Conservation (phyloP, 2,329 filamentous ascomycete genomes). For the Colletotrichum brevisporum region DNA sequence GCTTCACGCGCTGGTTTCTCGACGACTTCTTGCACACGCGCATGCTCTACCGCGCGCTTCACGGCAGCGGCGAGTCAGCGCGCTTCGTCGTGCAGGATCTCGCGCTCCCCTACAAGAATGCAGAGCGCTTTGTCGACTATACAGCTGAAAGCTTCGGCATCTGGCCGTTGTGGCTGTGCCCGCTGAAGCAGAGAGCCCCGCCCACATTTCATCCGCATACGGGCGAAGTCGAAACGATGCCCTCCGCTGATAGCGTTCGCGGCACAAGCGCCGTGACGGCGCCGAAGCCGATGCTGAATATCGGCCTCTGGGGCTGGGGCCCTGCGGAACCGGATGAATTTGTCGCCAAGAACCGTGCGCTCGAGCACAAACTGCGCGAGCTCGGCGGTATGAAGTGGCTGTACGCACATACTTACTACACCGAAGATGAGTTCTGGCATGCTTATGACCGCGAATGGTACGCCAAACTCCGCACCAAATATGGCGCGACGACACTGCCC, state of each 20-base stretch:
- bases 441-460: slow-evolving; percentile 74
- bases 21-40: slow-evolving; percentile 75
- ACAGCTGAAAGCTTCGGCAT: slow-evolving; percentile 60
- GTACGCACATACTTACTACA: slow-evolving; percentile 79
- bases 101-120: slow-evolving; percentile 61
- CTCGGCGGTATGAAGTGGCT: slow-evolving; percentile 78
- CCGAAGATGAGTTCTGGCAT: slow-evolving; percentile 77
- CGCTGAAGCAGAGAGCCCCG: slow-evolving; percentile 61
- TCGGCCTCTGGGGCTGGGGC: slow-evolving; percentile 73
- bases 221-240: slow-evolving; percentile 15
- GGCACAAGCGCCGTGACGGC: background rate
- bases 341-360: slow-evolving; percentile 68
- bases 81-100: slow-evolving; percentile 77
- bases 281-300: slow-evolving; percentile 62
- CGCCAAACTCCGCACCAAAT: slow-evolving; percentile 69
- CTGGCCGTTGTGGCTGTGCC: slow-evolving; percentile 72
- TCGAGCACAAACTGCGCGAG: slow-evolving; percentile 72
- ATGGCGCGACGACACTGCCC: slow-evolving; percentile 71
- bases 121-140: slow-evolving; percentile 62
- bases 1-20: slow-evolving; percentile 70
- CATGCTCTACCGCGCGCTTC: slow-evolving; percentile 76
- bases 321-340: slow-evolving; percentile 59
- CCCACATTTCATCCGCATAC: slow-evolving; percentile 38
- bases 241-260: too few species aligned
- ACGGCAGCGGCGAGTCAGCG: slow-evolving; percentile 65